Base-by-base conservation (phyloP, 495 filamentous ascomycete species). In the Rostrohypoxylon terebratum region DNA sequence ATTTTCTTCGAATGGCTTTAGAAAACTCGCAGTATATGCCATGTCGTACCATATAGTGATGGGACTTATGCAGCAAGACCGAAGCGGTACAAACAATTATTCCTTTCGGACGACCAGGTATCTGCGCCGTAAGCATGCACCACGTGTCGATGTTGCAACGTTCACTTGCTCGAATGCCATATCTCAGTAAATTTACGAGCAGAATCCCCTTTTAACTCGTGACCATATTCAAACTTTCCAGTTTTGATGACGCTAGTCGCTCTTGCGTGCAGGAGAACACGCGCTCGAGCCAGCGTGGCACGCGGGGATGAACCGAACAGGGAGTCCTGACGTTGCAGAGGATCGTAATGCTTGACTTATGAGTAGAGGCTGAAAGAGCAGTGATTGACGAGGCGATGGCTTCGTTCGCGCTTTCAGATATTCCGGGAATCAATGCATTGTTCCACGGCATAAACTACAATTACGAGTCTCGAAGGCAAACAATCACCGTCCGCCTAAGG, bases 131-230 rank as follows among this genome's bases (percentile, higher is more conserved):
- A 44, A 21, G 36, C 65, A 11, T 69, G 48, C 47, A 55, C 66
- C 69, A 72, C 69, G 69, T 72, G 69, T 47, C 28, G 34, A 47
- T 59, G 63, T 72, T 48, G 69, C 58, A 72, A 51, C 28, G 63
- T 36, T 66, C 23, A 48, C 63, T 53, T 62, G 51, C 51, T 54
- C 18, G 47, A 20, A 64, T 34, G 53, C 44, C 25, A 45, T 53
- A 36, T 63, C 47, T 44, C 2, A 16, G 14, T 40, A 16, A 16
- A 44, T 21, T 44, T 53, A 53, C 60, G 23, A 59, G 34, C 28
- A 23, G 33, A 31, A 53, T 59, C 31, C 59, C 40, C 31, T 44
- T 34, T 21, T 42, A 9, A 28, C 47, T 68, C 40, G 20, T 53
- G 40, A 18, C 31, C 50, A 38, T 54, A 51, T 14, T 60, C 45